Evolutionary conservation across 2,329 filamentous ascomycete species (phyloP).

Genomic region (Plectosphaerella plurivora): DNA sequence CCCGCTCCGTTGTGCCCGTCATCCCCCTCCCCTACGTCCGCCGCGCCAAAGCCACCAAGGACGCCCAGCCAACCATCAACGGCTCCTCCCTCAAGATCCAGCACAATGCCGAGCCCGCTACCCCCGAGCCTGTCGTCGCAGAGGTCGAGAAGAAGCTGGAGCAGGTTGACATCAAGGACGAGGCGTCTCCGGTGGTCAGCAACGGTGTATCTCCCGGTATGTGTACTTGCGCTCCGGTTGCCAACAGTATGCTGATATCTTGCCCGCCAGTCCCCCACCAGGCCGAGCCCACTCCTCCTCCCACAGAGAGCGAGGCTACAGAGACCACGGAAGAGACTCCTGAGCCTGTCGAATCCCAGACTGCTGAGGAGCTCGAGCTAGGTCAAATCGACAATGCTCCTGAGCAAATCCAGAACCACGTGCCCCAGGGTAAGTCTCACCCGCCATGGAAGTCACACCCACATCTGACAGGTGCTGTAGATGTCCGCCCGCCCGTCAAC

Average conservation of each 20-base stretch:
- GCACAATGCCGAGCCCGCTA: slow-evolving; percentile 7
- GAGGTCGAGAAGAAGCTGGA: slow-evolving; percentile 1
- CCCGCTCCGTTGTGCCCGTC: background rate
- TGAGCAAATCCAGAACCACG: too few relatives aligned
- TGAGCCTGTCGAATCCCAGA: background rate
- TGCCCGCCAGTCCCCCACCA: too few relatives aligned
- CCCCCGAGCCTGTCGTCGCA: slow-evolving; percentile 8
- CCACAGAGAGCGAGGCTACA: background rate
- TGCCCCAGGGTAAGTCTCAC: too few relatives aligned
- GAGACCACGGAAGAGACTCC: background rate
- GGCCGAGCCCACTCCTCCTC: background rate
- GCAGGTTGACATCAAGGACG: background rate
- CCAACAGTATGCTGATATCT: background rate
- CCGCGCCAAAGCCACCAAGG: slow-evolving; percentile 24
- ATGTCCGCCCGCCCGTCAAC: background rate
- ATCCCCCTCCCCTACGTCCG: slow-evolving; percentile 4
- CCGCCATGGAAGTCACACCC: too few relatives aligned
- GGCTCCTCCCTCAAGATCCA: slow-evolving; percentile 13
- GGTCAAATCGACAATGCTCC: background rate
- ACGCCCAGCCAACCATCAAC: slow-evolving; percentile 19
- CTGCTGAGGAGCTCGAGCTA: background rate
- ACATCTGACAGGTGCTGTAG: background rate
- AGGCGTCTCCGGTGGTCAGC: background rate
- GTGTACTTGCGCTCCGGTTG: background rate
- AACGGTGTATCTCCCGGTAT: slow-evolving; percentile 1